Evolutionary conservation across 2,329 filamentous ascomycete genomes (phyloP).

Genomic region (Gremmenia infestans): DNA sequence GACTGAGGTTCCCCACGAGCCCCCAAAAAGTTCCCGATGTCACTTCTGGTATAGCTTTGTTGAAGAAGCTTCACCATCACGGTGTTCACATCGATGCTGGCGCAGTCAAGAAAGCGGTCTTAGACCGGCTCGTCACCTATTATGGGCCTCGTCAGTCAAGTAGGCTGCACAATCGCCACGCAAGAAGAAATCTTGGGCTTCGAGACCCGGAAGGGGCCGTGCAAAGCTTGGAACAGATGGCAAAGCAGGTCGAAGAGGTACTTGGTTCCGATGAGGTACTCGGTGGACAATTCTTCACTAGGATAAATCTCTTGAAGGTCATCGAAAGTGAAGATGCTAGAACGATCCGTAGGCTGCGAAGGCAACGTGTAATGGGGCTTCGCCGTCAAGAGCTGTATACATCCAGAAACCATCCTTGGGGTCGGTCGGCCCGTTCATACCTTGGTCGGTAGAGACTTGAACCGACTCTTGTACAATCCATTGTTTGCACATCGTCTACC

Average conservation of each 20-base stretch:
- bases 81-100: slow-evolving; percentile 15
- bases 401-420: too few species aligned
- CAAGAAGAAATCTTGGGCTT: slow-evolving; percentile 8
- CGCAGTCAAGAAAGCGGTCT: slow-evolving; percentile 18
- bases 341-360: too few species aligned
- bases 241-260: not conserved
- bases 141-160: slow-evolving; percentile 24
- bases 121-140: slow-evolving; percentile 24
- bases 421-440: too few species aligned
- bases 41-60: slow-evolving; percentile 24
- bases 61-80: slow-evolving; percentile 19
- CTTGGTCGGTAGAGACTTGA: too few species aligned
- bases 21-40: slow-evolving; percentile 2
- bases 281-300: not conserved
- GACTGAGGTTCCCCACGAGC: not conserved
- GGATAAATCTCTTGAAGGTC: not conserved
- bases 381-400: too few species aligned
- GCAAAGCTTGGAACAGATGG: not conserved
- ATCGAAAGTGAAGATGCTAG: not conserved
- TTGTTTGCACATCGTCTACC: too few species aligned
- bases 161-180: slow-evolving; percentile 16
- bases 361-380: too few species aligned
- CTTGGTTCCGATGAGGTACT: not conserved
- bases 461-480: too few species aligned
- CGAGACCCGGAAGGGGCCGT: not conserved